Percentiles rank a stretch among this genome's conserved stretches.
phyloP scores from a whole-genome alignment of 2,329 filamentous ascomycete genomes.

The Trichoderma afroharzianum region DNA sequence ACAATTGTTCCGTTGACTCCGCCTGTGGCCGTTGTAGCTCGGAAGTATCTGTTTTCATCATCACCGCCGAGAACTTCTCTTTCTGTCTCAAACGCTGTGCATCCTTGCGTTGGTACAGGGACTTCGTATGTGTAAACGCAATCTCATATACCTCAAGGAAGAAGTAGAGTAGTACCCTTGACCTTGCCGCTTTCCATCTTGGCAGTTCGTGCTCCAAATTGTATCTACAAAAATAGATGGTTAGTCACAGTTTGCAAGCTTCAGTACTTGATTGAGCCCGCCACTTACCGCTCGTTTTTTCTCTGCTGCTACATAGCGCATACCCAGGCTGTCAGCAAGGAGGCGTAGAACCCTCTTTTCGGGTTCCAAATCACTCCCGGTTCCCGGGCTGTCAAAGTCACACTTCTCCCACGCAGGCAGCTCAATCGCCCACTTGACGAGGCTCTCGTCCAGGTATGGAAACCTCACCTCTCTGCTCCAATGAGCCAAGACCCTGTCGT shows the following conservation, averaged over 20 bases:
- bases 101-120: not conserved
- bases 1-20: slow-evolving; percentile 31
- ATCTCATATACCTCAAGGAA: slow-evolving; percentile 32
- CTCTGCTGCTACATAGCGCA: slow-evolving; percentile 70
- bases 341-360: slow-evolving; percentile 79
- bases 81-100: not conserved
- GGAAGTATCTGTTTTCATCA: slow-evolving; percentile 73
- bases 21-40: slow-evolving; percentile 43
- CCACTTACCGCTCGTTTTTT: slow-evolving; percentile 59
- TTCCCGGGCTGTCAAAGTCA: slow-evolving; percentile 62
- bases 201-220: slow-evolving; percentile 77
- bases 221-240: slow-evolving; percentile 52
- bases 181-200: slow-evolving; percentile 72
- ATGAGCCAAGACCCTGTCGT: slow-evolving; percentile 85
- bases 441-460: slow-evolving; percentile 82
- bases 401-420: slow-evolving; percentile 81
- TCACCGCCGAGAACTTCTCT: slow-evolving; percentile 49
- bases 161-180: slow-evolving; percentile 64
- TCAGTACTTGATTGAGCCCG: not conserved
- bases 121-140: not conserved
- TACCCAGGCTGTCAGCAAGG: slow-evolving; percentile 69
- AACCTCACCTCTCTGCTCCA: slow-evolving; percentile 89
- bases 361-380: slow-evolving; percentile 55
- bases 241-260: not conserved
- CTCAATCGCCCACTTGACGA: slow-evolving; percentile 76